Evolutionary conservation across 768 basidiomycete species (phyloP), one percentile per base, ranked within the genome.

Genomic region (Suillus americanus): DNA sequence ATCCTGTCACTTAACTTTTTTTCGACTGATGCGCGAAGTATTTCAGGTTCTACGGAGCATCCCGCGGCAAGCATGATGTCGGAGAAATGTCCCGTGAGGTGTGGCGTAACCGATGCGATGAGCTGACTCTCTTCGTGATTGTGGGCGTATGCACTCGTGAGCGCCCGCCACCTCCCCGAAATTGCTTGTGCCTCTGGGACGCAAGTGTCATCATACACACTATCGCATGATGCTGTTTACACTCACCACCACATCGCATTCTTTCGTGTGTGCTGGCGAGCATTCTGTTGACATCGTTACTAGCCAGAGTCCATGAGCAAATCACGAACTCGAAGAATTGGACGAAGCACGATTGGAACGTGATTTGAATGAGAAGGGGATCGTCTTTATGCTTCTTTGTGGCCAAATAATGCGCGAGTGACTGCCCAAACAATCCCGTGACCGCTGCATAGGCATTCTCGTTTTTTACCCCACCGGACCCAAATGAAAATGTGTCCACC

Each of bases 131-230:
- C 63, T 13, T 64, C 63, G 43, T 12, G n/a, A 38, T 33, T 62
- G n/a, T 71, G 71, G 50, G 73, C 64, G 14, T 78, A 71, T 9
- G 64, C 66, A 14, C 73, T 73, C 2, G 82, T 82, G 51, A 83
- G 68, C 10, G 81, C 77, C 2, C 82, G 79, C 81, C 82, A 83
- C 60, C 81, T 73, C 28, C 81, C 82, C 4, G 81, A 75, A 37
- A 83, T 75, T 8, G 82, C 78, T 64, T 83, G 81, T 43, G 78
- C 78, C 69, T 81, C 82, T 83, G 64, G 25, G 30, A 28, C 1
- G 4, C 40, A 50, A n/a, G 35, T 20, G 20, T 41, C 54, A 59
- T 46, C 41, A 57, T 46, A 38, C 6, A n/a, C n/a, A 41, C 33
- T 30, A 23, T 18, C 18, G 61, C 28, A 57, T 37, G 40, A 57